A percentile compares a stretch with the other conserved stretches of the same genome.
Conservation (phyloP, 441 rosid species). For the Adansonia madagascariensis region DNA sequence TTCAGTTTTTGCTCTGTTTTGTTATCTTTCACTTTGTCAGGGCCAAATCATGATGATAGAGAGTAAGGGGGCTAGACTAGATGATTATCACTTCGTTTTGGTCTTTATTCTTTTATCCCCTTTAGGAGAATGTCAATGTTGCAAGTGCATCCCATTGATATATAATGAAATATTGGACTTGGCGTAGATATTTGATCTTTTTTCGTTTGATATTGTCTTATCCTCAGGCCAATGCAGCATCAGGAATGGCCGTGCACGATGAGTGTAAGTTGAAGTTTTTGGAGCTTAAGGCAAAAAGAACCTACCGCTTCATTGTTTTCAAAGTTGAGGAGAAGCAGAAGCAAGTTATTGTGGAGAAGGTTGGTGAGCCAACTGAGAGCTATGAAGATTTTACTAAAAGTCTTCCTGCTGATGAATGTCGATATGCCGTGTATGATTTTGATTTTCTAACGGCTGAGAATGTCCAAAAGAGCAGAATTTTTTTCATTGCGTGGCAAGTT, state of each 20-base stretch:
- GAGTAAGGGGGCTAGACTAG: too few relatives aligned
- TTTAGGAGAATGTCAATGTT: background rate
- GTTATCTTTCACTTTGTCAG: too few relatives aligned
- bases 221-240: conserved; percentile 46
- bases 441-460: conserved; percentile 60
- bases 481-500: conserved; percentile 60
- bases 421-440: conserved; percentile 61
- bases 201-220: background rate
- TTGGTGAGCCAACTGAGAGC: conserved; percentile 47
- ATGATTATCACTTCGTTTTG: background rate
- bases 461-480: conserved; percentile 58
- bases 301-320: conserved; percentile 45
- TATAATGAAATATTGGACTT: background rate
- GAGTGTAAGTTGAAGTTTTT: conserved; percentile 47
- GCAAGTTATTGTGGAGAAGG: conserved; percentile 42
- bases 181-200: background rate
- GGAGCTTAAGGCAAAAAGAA: conserved; percentile 50
- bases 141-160: background rate
- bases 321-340: conserved; percentile 51
- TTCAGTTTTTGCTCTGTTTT: background rate
- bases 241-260: conserved; percentile 53
- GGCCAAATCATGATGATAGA: too few relatives aligned
- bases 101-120: background rate
- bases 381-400: conserved; percentile 51
- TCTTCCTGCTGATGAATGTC: conserved; percentile 64